Evolutionary conservation across 352 stramenopile genomes (phyloP), one percentile per base, ranked within the genome.

Genomic region (Phytophthora uliginosa): DNA sequence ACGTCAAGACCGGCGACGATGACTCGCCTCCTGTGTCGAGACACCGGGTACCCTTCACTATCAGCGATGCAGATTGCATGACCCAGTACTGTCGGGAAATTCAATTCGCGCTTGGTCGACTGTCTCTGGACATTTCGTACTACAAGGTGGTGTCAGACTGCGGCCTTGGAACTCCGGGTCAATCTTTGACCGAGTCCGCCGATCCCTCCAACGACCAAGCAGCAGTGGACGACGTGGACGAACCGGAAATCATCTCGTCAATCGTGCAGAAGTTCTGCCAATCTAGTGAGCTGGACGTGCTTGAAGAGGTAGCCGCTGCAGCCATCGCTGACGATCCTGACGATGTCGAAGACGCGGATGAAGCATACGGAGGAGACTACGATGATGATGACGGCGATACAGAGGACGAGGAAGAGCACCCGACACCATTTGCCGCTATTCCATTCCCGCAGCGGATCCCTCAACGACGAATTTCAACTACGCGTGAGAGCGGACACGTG

Each of bases 111-210:
- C 78, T 92, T 9, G 84, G 84, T 10, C 78, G 84, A 34, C 72
- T 92, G 22, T 86, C 84, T 12, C 63, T 92, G 10, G 84, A 90
- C 61, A 89, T 92, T 34, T 92, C 82, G 24, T 92, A 90, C 71
- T 92, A 86, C 67, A 92, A 92, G 26, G 84, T 90, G 7, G 75
- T 89, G 13, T 88, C 78, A 18, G 79, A 87, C 63, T 87, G 78
- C 36, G 76, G 69, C 1, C 68, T 89, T 54, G 78, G 73, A 13
- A 66, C 51, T 4, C 20, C 47, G 17, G 48, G 57, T 50, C 66
- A 65, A 24, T 7, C 48, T 12, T 48, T 71, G 36, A 26, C 28
- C 18, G 59, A 71, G 20, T 63, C 62, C 4, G 5, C 18, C 7
- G 52, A 63, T 38, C 15, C 38, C 13, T 66, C 63, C 28, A 63